Base-by-base conservation (phyloP, 2,329 filamentous ascomycete species). In the Pseudogymnoascus sp. region DNA sequence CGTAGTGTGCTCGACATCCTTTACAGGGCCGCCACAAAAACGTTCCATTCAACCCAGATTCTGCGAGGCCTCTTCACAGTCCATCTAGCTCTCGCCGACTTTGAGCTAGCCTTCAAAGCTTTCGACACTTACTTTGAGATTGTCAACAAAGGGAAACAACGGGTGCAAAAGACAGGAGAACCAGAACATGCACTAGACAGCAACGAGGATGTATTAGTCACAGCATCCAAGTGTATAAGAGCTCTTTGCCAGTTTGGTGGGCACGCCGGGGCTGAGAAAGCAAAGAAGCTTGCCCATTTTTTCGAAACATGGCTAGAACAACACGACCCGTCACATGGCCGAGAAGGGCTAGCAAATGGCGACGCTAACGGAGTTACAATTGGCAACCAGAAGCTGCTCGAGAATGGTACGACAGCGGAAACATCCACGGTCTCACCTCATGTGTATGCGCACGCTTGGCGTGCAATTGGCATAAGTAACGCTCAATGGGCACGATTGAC, bases 61-160 rank as follows among this genome's bases (percentile, higher is more conserved):
- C 78, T 99, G 31, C 84, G 93, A 64, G 85, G 93, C 70, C 81
- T 99, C 0, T 97, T 97, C 72, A 88, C 86, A 10, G 88, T 96
- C 1, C 95, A 99, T 74, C 81, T 93, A 16, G 85, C 91, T 2
- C 80, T 97, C 16, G 91, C 92, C 7, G 93, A 99, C 69, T 97
- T 97, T 68, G 91, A 96, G 63, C 79, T 97, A 59, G 93, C 93
- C 1, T 87, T 96, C 74, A 92, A 92, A 72, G 90, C 95, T 0
- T 90, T 97, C 66, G 89, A 96, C 73, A 93, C 93, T 0, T 99
- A 97, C 74, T 80, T 96, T 38, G 90, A 96, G 62, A 90, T 99
- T 67, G 85, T 96, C 63, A 88, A 87, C 66, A 89, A 89, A 72
- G 91, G 88, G 63, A 96, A 93, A 76, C 90, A 91, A 19, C 84